phyloP scores from a whole-genome alignment of 2,329 filamentous ascomycete genomes.

The Xylariaceae sp. region DNA sequence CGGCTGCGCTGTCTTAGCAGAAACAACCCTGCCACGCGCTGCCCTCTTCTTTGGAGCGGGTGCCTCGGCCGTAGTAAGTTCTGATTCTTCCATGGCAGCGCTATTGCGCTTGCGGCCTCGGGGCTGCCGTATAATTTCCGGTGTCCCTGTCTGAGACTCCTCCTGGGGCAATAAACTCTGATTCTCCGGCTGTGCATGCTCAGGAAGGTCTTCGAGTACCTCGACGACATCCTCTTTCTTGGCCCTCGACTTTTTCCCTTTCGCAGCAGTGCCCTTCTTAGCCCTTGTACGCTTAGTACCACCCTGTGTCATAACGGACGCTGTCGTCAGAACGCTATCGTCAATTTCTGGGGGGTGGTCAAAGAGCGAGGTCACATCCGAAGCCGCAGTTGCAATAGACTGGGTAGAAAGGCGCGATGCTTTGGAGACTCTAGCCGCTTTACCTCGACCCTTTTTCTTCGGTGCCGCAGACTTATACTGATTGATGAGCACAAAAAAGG shows the following conservation, averaged over 20 bases:
- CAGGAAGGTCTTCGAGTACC: conserved; percentile 36
- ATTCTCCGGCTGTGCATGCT: conserved; percentile 4
- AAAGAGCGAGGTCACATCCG: conserved; percentile 46
- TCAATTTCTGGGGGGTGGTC: conserved; percentile 50
- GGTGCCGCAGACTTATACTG: conserved; percentile 46
- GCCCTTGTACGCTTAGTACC: conserved; percentile 47
- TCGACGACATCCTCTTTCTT: conserved; percentile 56
- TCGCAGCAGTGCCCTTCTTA: conserved; percentile 52
- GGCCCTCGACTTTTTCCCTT: conserved; percentile 42
- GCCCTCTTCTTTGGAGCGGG: conserved; percentile 58
- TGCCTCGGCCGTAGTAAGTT: conserved; percentile 40
- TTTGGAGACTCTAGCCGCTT: conserved; percentile 59
- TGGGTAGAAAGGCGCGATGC: conserved; percentile 61
- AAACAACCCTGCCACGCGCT: conserved; percentile 41
- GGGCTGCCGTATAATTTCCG: conserved; percentile 33
- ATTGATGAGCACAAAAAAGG: conserved; percentile 71
- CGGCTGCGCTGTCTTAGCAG: conserved; percentile 30
- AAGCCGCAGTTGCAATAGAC: conserved; percentile 49
- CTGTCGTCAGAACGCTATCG: conserved; percentile 57
- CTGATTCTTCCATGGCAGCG: conserved; percentile 52
- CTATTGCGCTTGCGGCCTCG: conserved; percentile 62
- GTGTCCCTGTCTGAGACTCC: conserved; percentile 32
- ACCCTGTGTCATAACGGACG: conserved; percentile 55
- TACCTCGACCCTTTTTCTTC: conserved; percentile 55
- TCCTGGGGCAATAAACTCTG: conserved; percentile 25